Base-by-base conservation (phyloP, 805 yeast species). In the Hanseniaspora nectarophila region DNA sequence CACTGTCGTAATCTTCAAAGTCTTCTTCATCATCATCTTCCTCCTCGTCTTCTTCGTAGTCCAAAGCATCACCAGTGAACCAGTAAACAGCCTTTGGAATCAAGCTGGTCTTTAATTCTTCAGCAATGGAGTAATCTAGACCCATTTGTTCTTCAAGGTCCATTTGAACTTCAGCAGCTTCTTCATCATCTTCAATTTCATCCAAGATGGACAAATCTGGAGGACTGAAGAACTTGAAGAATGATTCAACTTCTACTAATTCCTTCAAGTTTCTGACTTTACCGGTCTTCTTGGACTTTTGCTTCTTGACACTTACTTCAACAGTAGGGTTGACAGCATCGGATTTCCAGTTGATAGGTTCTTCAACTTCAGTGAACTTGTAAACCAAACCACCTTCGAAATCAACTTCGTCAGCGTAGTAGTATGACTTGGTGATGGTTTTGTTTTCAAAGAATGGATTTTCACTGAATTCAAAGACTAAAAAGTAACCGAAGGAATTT, bases 11-110 rank as follows among this genome's bases (percentile, higher is more conserved):
- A 2, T 70, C 82, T 13, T 75, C 84, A 40, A 74, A 82, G 26
- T 73, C 80, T 13, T 75, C 85, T 3, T 76, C 86, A 2, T 77
- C 86, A 20, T 71, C 78, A 16, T 76, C 85, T 9, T 75, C 87
- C 16, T 75, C 85, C 32, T 75, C 76, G 56, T 70, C 73, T 45
- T 72, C 78, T 58, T 77, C 82, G 63, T 77, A 85, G 54, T 85
- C 95, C 54, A 90, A 75, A 23, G 98, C 98, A 58, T 87, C 87
- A 45, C 98, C 98, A 9, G 98, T 90, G 68, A 88, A 92, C 97
- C 98, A 92, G 67, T 90, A 97, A 61, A 92, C 77, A 49, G 97
- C 97, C 65, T 96, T 81, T 56, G 97, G 97, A 56, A 92, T 82
- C 64, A 92, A 76, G 68, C 92, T 85, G 68, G 92, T 97, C 73